A percentile compares a stretch with the other conserved stretches of the same genome.
Evolutionary conservation across 2,329 filamentous ascomycete genomes (phyloP).

Genomic region (Apiospora koreana): DNA sequence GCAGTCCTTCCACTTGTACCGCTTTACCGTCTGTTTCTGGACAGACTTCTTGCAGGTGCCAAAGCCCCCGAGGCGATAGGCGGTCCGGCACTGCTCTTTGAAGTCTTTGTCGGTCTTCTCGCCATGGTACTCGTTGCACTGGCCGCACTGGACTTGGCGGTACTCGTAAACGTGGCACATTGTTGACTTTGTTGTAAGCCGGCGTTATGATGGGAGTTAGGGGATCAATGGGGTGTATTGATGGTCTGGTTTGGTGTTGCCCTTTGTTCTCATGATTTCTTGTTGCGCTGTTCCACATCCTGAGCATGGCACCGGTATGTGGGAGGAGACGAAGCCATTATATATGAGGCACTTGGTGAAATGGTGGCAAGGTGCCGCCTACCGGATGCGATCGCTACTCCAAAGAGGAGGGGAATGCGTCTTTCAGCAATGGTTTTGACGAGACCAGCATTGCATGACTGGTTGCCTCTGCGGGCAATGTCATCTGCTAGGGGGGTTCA

Average conservation of each 20-base stretch:
- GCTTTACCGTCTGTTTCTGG: background rate
- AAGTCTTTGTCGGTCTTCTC: conserved; percentile 9
- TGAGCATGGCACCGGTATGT: background rate
- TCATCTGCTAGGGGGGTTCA: background rate
- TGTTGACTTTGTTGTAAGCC: background rate
- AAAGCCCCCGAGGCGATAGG: background rate
- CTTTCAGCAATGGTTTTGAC: background rate
- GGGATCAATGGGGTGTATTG: background rate
- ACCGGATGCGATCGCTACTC: background rate
- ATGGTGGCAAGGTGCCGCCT: background rate
- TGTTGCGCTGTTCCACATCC: background rate
- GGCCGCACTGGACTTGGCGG: conserved; percentile 12
- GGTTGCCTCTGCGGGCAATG: background rate
- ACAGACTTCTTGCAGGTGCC: background rate
- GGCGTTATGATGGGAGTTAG: background rate
- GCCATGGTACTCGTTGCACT: conserved; percentile 11
- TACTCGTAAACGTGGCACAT: conserved; percentile 14
- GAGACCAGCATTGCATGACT: background rate
- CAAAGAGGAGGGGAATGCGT: background rate
- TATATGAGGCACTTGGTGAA: background rate
- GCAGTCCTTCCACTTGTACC: conserved; percentile 10
- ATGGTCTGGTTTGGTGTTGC: background rate
- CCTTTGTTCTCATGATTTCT: conserved; percentile 6
- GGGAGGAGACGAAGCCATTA: background rate
- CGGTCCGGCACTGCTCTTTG: background rate